Conservation (phyloP, 1,284 basidiomycete genomes). For the Naganishia sp. region DNA sequence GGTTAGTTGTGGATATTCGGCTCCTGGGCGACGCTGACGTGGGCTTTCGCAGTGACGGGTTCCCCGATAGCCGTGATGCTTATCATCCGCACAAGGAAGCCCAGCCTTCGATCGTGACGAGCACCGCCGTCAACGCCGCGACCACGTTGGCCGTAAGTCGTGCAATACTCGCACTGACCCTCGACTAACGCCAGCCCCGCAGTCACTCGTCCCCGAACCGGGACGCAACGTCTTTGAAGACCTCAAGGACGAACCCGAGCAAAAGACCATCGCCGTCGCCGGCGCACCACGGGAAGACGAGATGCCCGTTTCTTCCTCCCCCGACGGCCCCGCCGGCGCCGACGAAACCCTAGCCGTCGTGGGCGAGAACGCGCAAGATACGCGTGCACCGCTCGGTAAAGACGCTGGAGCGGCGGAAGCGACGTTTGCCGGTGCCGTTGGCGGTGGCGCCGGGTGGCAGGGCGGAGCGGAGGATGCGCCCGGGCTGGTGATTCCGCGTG, state of each 20-base stretch:
- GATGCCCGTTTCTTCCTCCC: constrained; percentile 39
- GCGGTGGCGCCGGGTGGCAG: constrained; percentile 50
- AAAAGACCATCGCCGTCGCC: constrained; percentile 47
- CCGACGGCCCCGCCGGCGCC: constrained; percentile 21
- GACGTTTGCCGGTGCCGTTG: constrained; percentile 43
- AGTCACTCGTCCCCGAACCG: constrained; percentile 51
- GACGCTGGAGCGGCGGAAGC: constrained; percentile 52
- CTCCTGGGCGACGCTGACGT: neutral
- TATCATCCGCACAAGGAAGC: constrained; percentile 12
- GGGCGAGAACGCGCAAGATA: constrained; percentile 40
- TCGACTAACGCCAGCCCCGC: neutral
- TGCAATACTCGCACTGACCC: neutral
- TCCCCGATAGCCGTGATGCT: constrained; percentile 13
- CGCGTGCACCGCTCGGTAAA: constrained; percentile 50
- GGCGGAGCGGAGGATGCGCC: constrained; percentile 52
- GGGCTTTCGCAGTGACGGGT: constrained; percentile 21
- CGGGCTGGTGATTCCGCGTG: constrained; percentile 18
- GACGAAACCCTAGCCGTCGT: constrained; percentile 9
- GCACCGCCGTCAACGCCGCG: constrained; percentile 44
- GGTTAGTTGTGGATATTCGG: constrained; percentile 58
- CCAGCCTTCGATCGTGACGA: constrained; percentile 46
- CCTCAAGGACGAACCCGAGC: constrained; percentile 45
- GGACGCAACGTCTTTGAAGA: constrained; percentile 51
- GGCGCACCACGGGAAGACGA: constrained; percentile 48
- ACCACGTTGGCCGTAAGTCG: constrained; percentile 26